Evolutionary conservation across 2,329 filamentous ascomycete species (phyloP).

Genomic region (Diplocarpon rosae): DNA sequence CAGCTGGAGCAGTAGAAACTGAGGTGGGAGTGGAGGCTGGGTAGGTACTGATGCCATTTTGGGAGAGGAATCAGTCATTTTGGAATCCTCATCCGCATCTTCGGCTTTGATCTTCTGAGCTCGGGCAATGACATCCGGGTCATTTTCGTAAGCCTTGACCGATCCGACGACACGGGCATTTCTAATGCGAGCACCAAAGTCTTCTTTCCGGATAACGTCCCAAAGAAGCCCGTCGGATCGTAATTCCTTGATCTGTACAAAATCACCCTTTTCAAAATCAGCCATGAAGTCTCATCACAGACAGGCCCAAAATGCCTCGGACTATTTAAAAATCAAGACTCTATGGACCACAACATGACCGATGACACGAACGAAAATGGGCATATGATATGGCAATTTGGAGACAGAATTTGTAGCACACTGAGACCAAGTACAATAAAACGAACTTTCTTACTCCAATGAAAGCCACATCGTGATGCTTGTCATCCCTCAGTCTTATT

Average conservation of each 20-base stretch:
- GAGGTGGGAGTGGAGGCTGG: constrained; percentile 50
- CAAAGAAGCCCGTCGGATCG: constrained; percentile 57
- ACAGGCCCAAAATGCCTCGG: too few species aligned
- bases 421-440: too few species aligned
- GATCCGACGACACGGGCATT: constrained; percentile 67
- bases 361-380: too few species aligned
- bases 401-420: too few species aligned
- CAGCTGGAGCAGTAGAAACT: constrained; percentile 68
- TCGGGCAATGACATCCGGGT: constrained; percentile 26
- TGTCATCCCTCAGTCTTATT: constrained; percentile 59
- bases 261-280: constrained; percentile 48
- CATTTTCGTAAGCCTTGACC: constrained; percentile 25
- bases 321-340: too few species aligned
- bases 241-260: constrained; percentile 71
- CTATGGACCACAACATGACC: too few species aligned
- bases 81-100: constrained; percentile 28
- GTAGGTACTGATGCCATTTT: not conserved
- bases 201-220: constrained; percentile 63
- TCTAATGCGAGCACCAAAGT: constrained; percentile 70
- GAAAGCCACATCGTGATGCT: constrained; percentile 74
- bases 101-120: constrained; percentile 15
- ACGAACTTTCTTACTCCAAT: constrained; percentile 52
- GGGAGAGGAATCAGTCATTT: constrained; percentile 27
- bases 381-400: too few species aligned
- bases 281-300: constrained; percentile 4